phyloP scores from a whole-genome alignment of 2,329 filamentous ascomycete species.

The Alternaria tenuissima region DNA sequence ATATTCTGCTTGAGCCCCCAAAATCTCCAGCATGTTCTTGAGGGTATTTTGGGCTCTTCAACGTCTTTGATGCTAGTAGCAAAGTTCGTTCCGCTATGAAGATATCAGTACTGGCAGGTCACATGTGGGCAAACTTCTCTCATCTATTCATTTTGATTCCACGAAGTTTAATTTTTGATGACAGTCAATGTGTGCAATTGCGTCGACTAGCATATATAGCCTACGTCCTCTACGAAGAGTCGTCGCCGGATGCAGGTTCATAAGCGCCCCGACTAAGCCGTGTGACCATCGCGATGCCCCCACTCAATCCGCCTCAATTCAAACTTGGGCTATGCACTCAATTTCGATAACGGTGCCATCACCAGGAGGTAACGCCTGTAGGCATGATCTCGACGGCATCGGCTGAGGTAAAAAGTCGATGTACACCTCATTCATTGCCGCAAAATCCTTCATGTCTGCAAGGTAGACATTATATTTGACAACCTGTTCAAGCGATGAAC shows the following conservation, averaged over 20 bases:
- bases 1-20: not conserved
- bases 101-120: not conserved
- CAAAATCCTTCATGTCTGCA: conserved; percentile 41
- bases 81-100: not conserved
- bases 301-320: not conserved
- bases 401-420: conserved; percentile 37
- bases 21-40: not conserved
- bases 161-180: no score
- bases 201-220: no score
- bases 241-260: not conserved
- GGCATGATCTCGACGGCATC: conserved; percentile 28
- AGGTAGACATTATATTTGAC: conserved; percentile 45
- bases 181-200: no score
- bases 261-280: not conserved
- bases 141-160: no score
- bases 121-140: not conserved
- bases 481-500: conserved; percentile 39
- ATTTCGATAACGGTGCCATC: conserved; percentile 38
- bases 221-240: no score
- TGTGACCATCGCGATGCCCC: not conserved
- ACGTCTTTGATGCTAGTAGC: not conserved
- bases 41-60: rapidly evolving
- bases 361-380: conserved; percentile 31
- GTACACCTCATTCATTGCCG: conserved; percentile 42
- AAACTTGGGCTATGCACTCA: conserved; percentile 37